Base-by-base conservation (phyloP, 192 early-diverging fungal species). In the Rhizoclosmatium globosum region DNA sequence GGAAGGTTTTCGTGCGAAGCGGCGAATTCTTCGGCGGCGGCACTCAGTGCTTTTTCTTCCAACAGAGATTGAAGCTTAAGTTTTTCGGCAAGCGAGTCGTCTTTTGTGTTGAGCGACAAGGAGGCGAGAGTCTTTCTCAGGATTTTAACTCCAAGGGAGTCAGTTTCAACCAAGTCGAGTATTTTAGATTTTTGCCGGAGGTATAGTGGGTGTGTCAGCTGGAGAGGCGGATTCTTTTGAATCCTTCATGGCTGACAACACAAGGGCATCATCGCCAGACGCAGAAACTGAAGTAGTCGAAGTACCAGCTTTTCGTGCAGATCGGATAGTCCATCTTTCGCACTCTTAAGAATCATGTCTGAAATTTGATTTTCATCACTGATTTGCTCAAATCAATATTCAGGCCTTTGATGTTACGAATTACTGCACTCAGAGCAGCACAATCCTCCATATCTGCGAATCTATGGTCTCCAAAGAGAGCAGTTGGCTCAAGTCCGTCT, bases 1-100 rank as follows among this genome's bases (percentile, higher is more conserved):
- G 87, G 86, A 45, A 91, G 81, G n/a, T 73, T 82, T 56, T 89
- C 83, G 53, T 83, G 83, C 11, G 85, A 85, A 41, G 90, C 84
- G 19, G 90, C 84, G 68, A 90, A 83, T 50, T 89, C 89, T 50
- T 92, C 92, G 4, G 94, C 78, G 4, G 95, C 94, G 0, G 92
- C 89, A 43, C 92, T 89, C 58, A 94, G 91, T 0, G 96, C 90
- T 39, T 93, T 91, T 66, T 93, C 91, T 82, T 99, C 96, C 0
- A 99, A 81, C 69, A 90, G 90, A 15, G 92, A 64, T 80, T 99
- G 96, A 66, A 91, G 87, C 19, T 94, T 91, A 81, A 79, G 38
- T 31, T 47, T 46, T 9, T 66, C 78, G 13, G 23, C 47, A 7
- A 79, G 3, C 1, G 46, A 4, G 1, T n/a, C 2, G 15, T n/a